Evolutionary conservation across 129 eudicot species (phyloP).

Genomic region (Mikania micrantha): DNA sequence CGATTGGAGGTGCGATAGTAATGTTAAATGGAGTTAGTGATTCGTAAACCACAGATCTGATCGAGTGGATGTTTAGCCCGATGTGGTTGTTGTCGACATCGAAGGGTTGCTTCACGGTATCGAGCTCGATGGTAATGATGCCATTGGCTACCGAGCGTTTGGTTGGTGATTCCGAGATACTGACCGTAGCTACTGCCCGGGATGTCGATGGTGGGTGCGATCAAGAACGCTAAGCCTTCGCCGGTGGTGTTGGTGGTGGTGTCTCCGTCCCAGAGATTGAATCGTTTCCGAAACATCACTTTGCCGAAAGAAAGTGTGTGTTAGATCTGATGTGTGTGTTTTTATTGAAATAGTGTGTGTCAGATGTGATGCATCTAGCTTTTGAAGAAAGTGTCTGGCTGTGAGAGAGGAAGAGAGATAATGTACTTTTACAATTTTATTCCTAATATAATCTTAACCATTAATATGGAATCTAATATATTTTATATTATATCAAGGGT

Average conservation of each 20-base stretch:
- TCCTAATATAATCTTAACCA: no score
- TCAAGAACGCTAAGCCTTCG: slow-evolving; percentile 67
- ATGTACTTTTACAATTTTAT: no score
- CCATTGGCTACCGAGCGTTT: slow-evolving; percentile 40
- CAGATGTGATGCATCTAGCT: no score
- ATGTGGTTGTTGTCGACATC: slow-evolving; percentile 66
- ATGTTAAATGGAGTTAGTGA: slow-evolving; percentile 25
- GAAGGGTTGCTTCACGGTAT: slow-evolving; percentile 48
- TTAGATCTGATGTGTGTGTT: no score
- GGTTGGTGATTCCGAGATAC: slow-evolving; percentile 66
- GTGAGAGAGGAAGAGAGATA: no score
- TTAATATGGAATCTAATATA: no score
- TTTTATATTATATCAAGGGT: no score
- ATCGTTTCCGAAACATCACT: slow-evolving; percentile 18
- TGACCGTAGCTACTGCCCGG: slow-evolving; percentile 49
- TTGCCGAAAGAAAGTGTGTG: no score
- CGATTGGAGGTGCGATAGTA: slow-evolving; percentile 22
- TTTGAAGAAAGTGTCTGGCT: no score
- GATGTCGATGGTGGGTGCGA: slow-evolving; percentile 34
- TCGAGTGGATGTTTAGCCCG: slow-evolving; percentile 46
- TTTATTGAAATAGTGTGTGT: no score
- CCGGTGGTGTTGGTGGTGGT: slow-evolving; percentile 10
- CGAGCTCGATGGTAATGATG: slow-evolving; percentile 69
- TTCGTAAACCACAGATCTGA: slow-evolving; percentile 29
- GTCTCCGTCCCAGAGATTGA: slow-evolving; percentile 41